These are phyloP conservation scores for Wickerhamomyces alni DNA, from an alignment of 805 yeast species.

Conservation along the genomic window DNA sequence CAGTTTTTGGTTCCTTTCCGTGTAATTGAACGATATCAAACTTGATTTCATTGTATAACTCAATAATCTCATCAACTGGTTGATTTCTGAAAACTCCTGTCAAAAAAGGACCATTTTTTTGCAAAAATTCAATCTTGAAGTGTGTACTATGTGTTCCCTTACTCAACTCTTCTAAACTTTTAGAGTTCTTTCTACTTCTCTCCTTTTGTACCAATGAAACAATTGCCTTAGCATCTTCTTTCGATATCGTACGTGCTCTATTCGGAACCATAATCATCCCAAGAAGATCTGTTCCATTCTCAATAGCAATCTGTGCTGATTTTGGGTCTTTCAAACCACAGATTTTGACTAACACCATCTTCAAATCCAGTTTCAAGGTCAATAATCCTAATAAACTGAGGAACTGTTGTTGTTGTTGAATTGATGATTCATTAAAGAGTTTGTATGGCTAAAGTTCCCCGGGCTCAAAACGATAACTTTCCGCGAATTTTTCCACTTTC, in stretches of 20 bases:
- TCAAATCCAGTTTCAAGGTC: too few relatives aligned
- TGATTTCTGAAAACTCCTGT: constrained; percentile 94
- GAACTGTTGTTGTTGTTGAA: too few relatives aligned
- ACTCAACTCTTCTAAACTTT: background rate
- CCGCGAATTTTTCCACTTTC: too few relatives aligned
- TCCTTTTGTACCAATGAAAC: constrained; percentile 28
- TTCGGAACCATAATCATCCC: constrained; percentile 89
- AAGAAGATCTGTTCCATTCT: constrained; percentile 64
- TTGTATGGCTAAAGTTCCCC: too few relatives aligned
- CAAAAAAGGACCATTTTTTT: constrained; percentile 50
- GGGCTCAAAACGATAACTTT: too few relatives aligned
- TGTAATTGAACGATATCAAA: constrained; percentile 86
- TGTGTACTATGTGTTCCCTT: background rate
- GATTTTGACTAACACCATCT: constrained; percentile 56
- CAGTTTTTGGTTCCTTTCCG: constrained; percentile 59
- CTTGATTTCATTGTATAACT: constrained; percentile 32
- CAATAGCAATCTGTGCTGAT: constrained; percentile 68
- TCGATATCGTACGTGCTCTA: constrained; percentile 62
- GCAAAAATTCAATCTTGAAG: constrained; percentile 14
- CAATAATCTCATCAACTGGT: constrained; percentile 51
- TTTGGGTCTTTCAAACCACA: constrained; percentile 73
- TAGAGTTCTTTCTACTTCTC: constrained; percentile 13
- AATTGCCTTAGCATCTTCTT: constrained; percentile 40
- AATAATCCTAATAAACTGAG: too few relatives aligned
- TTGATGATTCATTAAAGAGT: too few relatives aligned